Base-by-base conservation (phyloP, 305 asterid species). In the Fraxinus xanthoxyloides region DNA sequence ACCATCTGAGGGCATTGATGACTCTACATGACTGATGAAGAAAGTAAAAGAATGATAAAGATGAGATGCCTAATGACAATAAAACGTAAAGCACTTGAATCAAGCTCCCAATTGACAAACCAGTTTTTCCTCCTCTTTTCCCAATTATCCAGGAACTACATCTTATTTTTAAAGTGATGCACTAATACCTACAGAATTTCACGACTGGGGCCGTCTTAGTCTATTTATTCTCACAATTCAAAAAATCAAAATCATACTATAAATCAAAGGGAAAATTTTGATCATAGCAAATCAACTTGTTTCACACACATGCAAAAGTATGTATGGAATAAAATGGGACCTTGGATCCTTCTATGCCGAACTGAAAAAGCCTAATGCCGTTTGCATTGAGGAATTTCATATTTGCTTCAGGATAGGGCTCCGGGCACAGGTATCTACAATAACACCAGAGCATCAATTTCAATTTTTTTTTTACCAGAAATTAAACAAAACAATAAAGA, bases 331-430 rank as follows among this genome's bases (percentile, higher is more conserved):
- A 69, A 87, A 83, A 28, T 85, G 30, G 31, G 79, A 95, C 98
- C 97, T 95, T 93, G 2, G 94, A 92, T 81, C 98, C 97, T 81
- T 92, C 98, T n/a, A 93, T 91, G 69, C 93, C 94, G 76, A 92
- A 93, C 80, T 93, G 98, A 56, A 91, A 91, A 51, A 93, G 97
- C 65, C 78, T 92, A 88, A 95, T 91, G 81, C 95, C 95, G 35
- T 91, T 95, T 1, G 90, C 92, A 32, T 87, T 82, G 79, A 95
- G 89, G 77, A 95, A 95, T 83, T 88, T 87, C 82, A 80, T 54
- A 86, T 93, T 93, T 32, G 86, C 89, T 5, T 84, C 92, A 67
- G 99, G 97, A 88, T 95, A 95, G 67, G 97, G 92, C 88, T 95
- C 99, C 34, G 97, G 95, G 72, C 99, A 93, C 90, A 95, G 82